Percentiles rank a stretch among this genome's conserved stretches.
Evolutionary conservation across 768 basidiomycete species (phyloP).

Genomic region (Pisolithus orientalis): DNA sequence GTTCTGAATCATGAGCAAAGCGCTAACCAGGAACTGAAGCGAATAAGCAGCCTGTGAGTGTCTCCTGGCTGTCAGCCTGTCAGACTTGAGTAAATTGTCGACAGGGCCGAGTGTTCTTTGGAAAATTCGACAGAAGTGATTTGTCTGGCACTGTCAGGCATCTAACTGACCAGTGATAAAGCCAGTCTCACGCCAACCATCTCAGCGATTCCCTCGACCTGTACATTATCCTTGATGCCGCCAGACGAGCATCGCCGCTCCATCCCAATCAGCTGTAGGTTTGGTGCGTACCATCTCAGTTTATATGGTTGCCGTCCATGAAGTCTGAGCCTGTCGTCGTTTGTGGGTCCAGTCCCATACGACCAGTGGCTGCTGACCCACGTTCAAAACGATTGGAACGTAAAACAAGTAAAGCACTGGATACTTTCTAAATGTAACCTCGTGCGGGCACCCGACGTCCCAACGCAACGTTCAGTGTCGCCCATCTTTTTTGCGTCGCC

Average conservation of each 20-base stretch:
- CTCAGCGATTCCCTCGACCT: background rate
- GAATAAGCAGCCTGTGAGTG: no score
- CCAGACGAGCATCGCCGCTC: conserved; percentile 9
- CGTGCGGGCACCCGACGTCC: conserved; percentile 24
- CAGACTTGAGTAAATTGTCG: no score
- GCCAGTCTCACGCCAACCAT: background rate
- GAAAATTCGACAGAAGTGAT: no score
- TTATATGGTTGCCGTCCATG: background rate
- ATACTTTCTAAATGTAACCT: conserved; percentile 52
- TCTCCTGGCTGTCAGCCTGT: no score
- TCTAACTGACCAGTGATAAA: no score
- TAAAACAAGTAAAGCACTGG: conserved; percentile 58
- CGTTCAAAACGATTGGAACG: conserved; percentile 52
- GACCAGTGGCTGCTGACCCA: conserved; percentile 80
- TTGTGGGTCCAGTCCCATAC: conserved; percentile 43
- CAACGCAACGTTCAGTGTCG: conserved; percentile 43
- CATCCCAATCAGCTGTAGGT: conserved; percentile 49
- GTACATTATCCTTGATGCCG: conserved; percentile 2
- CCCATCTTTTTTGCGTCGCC: conserved; percentile 63
- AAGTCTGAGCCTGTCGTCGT: background rate
- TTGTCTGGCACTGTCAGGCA: no score
- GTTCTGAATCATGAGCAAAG: conserved; percentile 2
- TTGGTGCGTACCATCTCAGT: conserved; percentile 35
- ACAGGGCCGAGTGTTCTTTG: no score
- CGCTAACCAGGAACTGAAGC: no score